Percentiles rank a stretch among this genome's conserved stretches.
Evolutionary conservation across 106 monocot genomes (phyloP).

Genomic region (Hemerocallis citrina): DNA sequence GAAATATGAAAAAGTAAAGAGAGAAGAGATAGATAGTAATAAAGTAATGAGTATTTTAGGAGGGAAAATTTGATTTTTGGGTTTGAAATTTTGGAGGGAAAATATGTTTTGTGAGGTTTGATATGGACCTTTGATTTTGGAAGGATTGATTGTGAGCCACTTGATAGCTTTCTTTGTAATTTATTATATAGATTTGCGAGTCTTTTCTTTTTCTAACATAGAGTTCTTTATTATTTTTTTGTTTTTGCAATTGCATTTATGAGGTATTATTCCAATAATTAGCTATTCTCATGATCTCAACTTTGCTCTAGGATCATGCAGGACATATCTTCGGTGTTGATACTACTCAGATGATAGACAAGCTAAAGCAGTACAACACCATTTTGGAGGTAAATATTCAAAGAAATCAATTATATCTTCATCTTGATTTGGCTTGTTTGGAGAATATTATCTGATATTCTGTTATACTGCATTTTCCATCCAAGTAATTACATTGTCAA

Average conservation of each 20-base stretch:
- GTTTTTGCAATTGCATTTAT: not conserved
- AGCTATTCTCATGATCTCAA: not conserved
- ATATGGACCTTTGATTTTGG: no score
- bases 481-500: not conserved
- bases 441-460: not conserved
- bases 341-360: constrained; percentile 78
- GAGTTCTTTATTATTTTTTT: constrained; percentile 1
- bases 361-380: constrained; percentile 83
- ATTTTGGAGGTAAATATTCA: constrained; percentile 57
- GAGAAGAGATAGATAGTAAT: no score
- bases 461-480: not conserved
- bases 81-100: no score
- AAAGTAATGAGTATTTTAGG: no score
- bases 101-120: no score
- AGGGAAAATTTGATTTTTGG: no score
- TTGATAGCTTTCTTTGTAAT: no score
- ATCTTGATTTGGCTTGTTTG: no score
- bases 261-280: not conserved
- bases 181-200: no score
- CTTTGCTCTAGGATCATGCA: constrained; percentile 70
- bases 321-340: constrained; percentile 96
- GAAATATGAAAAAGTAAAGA: no score
- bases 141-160: no score
- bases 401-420: not conserved
- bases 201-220: no score